Percentiles rank a stretch among this genome's conserved stretches.
phyloP scores from a whole-genome alignment of 2,329 filamentous ascomycete species.

The Daldinia eschscholtzii region DNA sequence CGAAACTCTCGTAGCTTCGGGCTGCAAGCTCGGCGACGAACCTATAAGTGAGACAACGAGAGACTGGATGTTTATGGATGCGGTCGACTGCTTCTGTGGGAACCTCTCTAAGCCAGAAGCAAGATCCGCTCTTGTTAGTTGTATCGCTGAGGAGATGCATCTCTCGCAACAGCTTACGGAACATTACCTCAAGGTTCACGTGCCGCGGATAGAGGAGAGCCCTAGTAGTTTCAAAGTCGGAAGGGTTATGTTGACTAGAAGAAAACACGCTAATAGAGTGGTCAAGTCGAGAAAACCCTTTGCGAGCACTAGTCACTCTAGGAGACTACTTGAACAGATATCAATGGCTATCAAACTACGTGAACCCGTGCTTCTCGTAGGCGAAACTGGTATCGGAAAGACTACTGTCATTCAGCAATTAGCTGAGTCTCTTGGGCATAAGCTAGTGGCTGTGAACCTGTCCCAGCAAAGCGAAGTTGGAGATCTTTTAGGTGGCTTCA shows the following conservation, averaged over 20 bases:
- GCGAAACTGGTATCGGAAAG: conserved; percentile 98
- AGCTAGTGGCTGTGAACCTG: conserved; percentile 91
- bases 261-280: conserved; percentile 63
- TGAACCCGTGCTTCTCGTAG: conserved; percentile 95
- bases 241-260: conserved; percentile 72
- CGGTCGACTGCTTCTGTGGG: conserved; percentile 90
- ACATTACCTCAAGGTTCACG: conserved; percentile 79
- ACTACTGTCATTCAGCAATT: conserved; percentile 96
- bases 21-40: conserved; percentile 75
- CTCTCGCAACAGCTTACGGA: conserved; percentile 85
- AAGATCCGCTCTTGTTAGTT: conserved; percentile 70
- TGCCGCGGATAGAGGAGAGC: conserved; percentile 75
- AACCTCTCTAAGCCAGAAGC: conserved; percentile 76
- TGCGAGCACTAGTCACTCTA: conserved; percentile 88
- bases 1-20: conserved; percentile 70
- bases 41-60: conserved; percentile 77
- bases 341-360: conserved; percentile 82
- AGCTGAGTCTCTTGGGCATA: conserved; percentile 84
- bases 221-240: conserved; percentile 73
- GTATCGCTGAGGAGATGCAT: conserved; percentile 88
- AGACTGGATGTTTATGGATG: conserved; percentile 93
- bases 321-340: conserved; percentile 88
- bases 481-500: conserved; percentile 96
- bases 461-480: conserved; percentile 98
- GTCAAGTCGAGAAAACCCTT: conserved; percentile 75